Base-by-base conservation (phyloP, 202 grass and related monocot species). In the Cymbopogon flexuosus region DNA sequence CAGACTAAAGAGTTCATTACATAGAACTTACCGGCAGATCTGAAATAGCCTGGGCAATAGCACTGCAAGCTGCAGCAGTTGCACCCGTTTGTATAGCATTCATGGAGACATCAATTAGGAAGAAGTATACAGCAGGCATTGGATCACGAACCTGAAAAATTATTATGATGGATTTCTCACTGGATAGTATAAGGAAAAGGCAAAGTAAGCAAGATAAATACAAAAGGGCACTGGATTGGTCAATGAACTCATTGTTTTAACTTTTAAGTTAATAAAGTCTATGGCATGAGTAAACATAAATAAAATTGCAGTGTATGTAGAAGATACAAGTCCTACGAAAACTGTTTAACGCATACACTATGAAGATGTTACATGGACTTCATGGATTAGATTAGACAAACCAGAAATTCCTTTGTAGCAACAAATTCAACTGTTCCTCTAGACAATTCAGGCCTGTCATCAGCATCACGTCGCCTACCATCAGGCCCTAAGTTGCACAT, bases 391-490 rank as follows among this genome's bases (percentile, higher is more conserved):
- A 79, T 73, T 79, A 76, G 70, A 85, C 75, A 73, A 57, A 98
- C 94, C 92, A 98, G 87, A 80, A 95, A 98, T 87, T 98, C 96
- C 82, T 93, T 95, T 37, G 90, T 91, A 58, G 96, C 96, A 74
- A 98, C 59, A 83, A 98, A 98, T 89, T 98, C 96, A 86, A 98
- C 90, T 47, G 96, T 93, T 81, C 96, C 96, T 91, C 84, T 98
- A 71, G 88, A 98, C 79, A 98, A 84, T 75, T 98, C 96, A 40
- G 96, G 96, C 79, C 96, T 98, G 47, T 95, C 92, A 87, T 98
- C 92, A 63, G 92, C 92, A 98, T 98, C 96, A 19, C 90, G 92
- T 15, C 96, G 84, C 81, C 96, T 95, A 68, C 88, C 90, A 86
- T 99, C 96, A 68, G 92, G 92, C 29, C 92, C 96, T 77, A 99